A percentile compares a stretch with the other conserved stretches of the same genome.
Evolutionary conservation across 2,329 filamentous ascomycete genomes (phyloP).

Genomic region (Phaeosphaeriaceae sp.): DNA sequence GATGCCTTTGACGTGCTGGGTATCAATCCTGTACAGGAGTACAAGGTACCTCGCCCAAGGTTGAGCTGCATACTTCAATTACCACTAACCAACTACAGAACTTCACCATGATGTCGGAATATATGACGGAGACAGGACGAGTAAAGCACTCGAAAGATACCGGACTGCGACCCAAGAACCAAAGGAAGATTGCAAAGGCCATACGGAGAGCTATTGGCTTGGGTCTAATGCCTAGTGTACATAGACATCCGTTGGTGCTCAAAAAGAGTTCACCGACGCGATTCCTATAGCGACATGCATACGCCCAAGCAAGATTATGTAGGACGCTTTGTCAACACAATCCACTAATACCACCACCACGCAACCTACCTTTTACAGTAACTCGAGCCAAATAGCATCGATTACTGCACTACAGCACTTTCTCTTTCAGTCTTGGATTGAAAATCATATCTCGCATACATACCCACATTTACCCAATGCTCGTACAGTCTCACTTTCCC

Average conservation of each 20-base stretch:
- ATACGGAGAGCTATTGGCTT: conserved; percentile 87
- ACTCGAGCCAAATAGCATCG: conserved; percentile 2
- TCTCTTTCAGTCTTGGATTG: conserved; percentile 8
- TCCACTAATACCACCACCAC: not conserved
- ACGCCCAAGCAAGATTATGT: not conserved
- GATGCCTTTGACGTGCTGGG: conserved; percentile 83
- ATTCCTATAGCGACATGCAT: conserved; percentile 23
- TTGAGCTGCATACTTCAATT: not conserved
- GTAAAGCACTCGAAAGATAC: conserved; percentile 80
- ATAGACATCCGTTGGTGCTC: conserved; percentile 72
- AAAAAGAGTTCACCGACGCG: conserved; percentile 33
- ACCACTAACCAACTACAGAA: conserved; percentile 64
- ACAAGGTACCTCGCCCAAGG: conserved; percentile 69
- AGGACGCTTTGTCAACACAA: not conserved
- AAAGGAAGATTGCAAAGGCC: conserved; percentile 91
- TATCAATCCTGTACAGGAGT: conserved; percentile 81
- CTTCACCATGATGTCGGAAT: conserved; percentile 89
- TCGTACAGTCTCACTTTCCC: not conserved
- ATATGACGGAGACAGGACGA: conserved; percentile 81
- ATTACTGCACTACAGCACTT: conserved; percentile 12
- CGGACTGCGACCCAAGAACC: conserved; percentile 84
- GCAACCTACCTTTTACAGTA: conserved; percentile 17
- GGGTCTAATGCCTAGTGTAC: conserved; percentile 89
- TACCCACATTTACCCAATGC: no score
- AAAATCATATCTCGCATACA: no score